These are phyloP conservation scores for Fonsecaea erecta DNA, from an alignment of 2,329 filamentous ascomycete genomes.

Conservation along the genomic window DNA sequence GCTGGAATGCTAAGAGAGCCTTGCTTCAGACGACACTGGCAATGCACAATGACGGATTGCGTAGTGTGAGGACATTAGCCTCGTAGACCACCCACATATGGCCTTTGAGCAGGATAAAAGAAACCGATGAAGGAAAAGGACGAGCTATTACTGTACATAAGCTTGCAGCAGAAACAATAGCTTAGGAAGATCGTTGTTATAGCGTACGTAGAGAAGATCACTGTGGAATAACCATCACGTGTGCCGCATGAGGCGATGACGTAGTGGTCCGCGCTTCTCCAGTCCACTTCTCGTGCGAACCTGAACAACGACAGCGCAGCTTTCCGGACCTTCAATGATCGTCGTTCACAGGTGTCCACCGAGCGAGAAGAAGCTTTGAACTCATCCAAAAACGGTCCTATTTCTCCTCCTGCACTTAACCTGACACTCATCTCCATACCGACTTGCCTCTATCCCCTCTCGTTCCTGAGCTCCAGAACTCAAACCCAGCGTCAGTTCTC, in stretches of 20 bases:
- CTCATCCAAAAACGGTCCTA: neutral
- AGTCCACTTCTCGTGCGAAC: neutral
- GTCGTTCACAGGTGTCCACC: neutral
- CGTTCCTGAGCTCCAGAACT: neutral
- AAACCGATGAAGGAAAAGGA: neutral
- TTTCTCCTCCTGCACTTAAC: neutral
- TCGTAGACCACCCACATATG: neutral
- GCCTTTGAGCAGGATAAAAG: neutral
- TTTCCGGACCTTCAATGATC: neutral
- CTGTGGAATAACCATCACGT: neutral
- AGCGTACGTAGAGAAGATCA: neutral
- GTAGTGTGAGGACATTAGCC: neutral
- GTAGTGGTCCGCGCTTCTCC: neutral
- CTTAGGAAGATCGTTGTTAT: neutral
- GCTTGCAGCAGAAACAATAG: neutral
- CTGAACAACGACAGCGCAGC: neutral
- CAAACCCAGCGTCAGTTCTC: neutral
- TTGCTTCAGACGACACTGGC: neutral
- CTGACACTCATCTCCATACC: neutral
- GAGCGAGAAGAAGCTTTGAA: neutral
- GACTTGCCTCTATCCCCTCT: neutral
- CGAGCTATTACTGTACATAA: neutral
- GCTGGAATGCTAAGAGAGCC: too few relatives aligned
- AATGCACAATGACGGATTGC: neutral
- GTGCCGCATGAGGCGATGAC: neutral